These are phyloP conservation scores for Hemisphaericaspora lyxosophila DNA, from an alignment of 1,139 yeast species.

Conservation along the genomic window DNA sequence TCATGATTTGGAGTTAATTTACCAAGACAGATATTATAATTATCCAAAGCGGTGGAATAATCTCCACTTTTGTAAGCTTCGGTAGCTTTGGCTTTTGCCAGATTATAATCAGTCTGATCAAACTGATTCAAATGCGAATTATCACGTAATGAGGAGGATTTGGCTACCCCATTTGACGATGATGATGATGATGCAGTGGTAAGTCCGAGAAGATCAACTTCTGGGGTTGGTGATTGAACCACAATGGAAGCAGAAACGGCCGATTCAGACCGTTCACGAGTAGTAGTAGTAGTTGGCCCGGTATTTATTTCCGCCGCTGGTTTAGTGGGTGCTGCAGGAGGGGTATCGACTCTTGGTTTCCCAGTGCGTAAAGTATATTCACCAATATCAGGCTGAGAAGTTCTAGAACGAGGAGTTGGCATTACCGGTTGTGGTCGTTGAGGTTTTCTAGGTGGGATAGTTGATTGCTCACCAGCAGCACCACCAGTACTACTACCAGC, in stretches of 20 bases:
- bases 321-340: slow-evolving; percentile 1
- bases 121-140: slow-evolving; percentile 35
- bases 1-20: slow-evolving; percentile 68
- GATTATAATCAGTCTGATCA: slow-evolving; percentile 51
- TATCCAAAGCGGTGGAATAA: slow-evolving; percentile 61
- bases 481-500: background rate
- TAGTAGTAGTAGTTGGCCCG: slow-evolving; percentile 5
- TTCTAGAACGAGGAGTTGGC: slow-evolving; percentile 1
- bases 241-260: slow-evolving; percentile 12
- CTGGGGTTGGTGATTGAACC: slow-evolving; percentile 10
- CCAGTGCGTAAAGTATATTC: background rate
- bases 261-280: slow-evolving; percentile 8
- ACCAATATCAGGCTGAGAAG: background rate
- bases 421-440: slow-evolving; percentile 3
- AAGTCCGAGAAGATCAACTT: slow-evolving; percentile 28
- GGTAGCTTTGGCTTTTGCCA: slow-evolving; percentile 61
- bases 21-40: slow-evolving; percentile 61
- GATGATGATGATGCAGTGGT: slow-evolving; percentile 4
- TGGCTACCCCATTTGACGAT: background rate
- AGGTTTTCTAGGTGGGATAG: background rate
- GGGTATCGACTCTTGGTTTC: slow-evolving; percentile 3
- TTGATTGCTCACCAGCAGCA: background rate
- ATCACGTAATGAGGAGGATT: slow-evolving; percentile 14
- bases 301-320: slow-evolving; percentile 2
- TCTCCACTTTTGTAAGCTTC: slow-evolving; percentile 78